Evolutionary conservation across 768 basidiomycete genomes (phyloP).

Genomic region (Termitomyces titanicus): DNA sequence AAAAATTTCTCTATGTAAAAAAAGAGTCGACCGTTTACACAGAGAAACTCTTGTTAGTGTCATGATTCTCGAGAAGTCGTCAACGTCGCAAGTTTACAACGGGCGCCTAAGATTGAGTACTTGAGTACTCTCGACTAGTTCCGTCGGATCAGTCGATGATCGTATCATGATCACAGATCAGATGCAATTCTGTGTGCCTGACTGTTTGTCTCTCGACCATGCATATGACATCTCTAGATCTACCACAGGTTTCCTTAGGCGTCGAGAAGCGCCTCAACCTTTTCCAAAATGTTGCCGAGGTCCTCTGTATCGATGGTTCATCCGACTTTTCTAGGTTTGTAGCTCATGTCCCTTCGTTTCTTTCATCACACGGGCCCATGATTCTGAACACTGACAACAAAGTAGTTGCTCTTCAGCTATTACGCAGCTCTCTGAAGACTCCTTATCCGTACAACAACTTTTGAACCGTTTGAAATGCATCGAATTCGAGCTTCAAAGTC

Average conservation of each 20-base stretch:
- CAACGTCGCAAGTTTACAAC: too few species aligned
- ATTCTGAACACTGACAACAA: background rate
- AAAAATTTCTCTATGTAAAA: too few species aligned
- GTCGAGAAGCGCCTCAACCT: conserved; percentile 2
- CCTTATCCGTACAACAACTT: conserved; percentile 27
- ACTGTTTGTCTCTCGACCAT: background rate
- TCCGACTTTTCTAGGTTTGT: conserved; percentile 7
- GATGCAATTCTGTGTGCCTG: too few species aligned
- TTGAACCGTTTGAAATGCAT: conserved; percentile 29
- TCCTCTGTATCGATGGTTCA: conserved; percentile 3
- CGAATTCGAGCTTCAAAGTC: conserved; percentile 33
- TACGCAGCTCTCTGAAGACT: conserved; percentile 26
- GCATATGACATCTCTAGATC: background rate
- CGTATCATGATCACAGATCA: too few species aligned
- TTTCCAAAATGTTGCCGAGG: background rate
- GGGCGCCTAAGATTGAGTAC: too few species aligned
- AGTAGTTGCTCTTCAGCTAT: conserved; percentile 37
- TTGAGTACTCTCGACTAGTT: too few species aligned
- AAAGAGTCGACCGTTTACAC: too few species aligned
- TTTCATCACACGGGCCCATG: background rate
- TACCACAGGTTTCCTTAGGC: background rate
- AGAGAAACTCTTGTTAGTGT: too few species aligned
- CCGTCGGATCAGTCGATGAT: too few species aligned
- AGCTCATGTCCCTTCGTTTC: background rate
- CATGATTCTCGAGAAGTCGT: too few species aligned